Evolutionary conservation across 345 rosid genomes (phyloP).

Genomic region (Toxicodendron radicans): DNA sequence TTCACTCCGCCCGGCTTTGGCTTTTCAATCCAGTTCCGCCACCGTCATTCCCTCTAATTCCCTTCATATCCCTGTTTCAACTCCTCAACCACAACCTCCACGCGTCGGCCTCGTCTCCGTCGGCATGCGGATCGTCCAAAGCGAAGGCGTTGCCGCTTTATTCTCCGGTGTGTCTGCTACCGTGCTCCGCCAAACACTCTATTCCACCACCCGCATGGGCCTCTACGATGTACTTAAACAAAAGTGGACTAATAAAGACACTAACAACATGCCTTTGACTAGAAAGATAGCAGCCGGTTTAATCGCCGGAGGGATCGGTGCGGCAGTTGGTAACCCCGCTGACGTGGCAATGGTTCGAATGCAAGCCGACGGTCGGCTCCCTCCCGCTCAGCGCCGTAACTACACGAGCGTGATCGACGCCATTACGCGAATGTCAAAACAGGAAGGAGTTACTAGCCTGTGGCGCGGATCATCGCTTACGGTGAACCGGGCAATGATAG

Average conservation of each 20-base stretch:
- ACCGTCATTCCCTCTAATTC: slow-evolving; percentile 28
- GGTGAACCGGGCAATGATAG: slow-evolving; percentile 81
- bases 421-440: slow-evolving; percentile 51
- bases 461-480: slow-evolving; percentile 80
- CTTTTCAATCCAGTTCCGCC: slow-evolving; percentile 50
- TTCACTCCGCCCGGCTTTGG: slow-evolving; percentile 52
- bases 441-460: slow-evolving; percentile 65
- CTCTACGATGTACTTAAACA: slow-evolving; percentile 69
- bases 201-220: slow-evolving; percentile 92
- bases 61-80: slow-evolving; percentile 16
- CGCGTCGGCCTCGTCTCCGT: slow-evolving; percentile 60
- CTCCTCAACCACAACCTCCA: slow-evolving; percentile 32
- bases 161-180: slow-evolving; percentile 87
- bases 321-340: slow-evolving; percentile 79
- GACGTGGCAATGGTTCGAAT: slow-evolving; percentile 88
- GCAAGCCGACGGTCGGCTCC: slow-evolving; percentile 86
- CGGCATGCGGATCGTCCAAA: slow-evolving; percentile 53
- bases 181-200: slow-evolving; percentile 72
- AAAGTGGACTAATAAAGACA: slow-evolving; percentile 60
- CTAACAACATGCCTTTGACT: slow-evolving; percentile 49
- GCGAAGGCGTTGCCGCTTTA: slow-evolving; percentile 58
- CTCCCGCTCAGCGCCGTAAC: slow-evolving; percentile 58
- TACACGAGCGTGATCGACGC: slow-evolving; percentile 72
- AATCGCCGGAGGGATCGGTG: slow-evolving; percentile 68
- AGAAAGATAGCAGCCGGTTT: slow-evolving; percentile 62